Percentiles rank a stretch among this genome's conserved stretches.
Conservation (phyloP, 192 early-diverging fungal genomes). For the Coemansia sp. region DNA sequence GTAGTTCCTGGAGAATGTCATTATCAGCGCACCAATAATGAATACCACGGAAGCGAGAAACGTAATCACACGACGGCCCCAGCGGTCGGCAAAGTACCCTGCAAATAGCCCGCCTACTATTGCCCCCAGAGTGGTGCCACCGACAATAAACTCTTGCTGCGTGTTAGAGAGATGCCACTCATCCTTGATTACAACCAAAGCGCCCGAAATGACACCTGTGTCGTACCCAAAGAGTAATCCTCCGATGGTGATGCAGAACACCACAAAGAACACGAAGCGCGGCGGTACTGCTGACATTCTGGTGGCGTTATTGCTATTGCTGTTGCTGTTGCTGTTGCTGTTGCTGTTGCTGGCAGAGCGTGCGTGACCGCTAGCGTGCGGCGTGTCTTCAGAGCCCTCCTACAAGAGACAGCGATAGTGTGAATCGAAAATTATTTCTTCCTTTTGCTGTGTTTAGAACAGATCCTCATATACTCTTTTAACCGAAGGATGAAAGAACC, state of each 20-base stretch:
- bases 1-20: constrained; percentile 54
- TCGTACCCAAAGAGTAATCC: constrained; percentile 61
- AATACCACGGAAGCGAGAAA: constrained; percentile 57
- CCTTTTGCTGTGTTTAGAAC: too few species aligned
- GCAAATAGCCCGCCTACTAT: constrained; percentile 71
- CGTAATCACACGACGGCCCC: constrained; percentile 57
- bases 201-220: constrained; percentile 55
- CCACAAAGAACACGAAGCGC: constrained; percentile 49
- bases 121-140: constrained; percentile 51
- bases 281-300: constrained; percentile 32
- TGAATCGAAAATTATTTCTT: too few species aligned
- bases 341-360: background rate
- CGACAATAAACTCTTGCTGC: constrained; percentile 55
- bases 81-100: constrained; percentile 68
- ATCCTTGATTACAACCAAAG: constrained; percentile 51
- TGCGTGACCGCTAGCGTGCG: too few species aligned
- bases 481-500: background rate
- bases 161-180: constrained; percentile 49
- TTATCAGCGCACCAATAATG: constrained; percentile 58
- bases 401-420: too few species aligned
- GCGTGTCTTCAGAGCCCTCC: too few species aligned
- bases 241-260: constrained; percentile 56
- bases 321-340: background rate
- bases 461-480: too few species aligned
- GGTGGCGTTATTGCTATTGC: constrained; percentile 1